Evolutionary conservation across 768 basidiomycete genomes (phyloP).

Genomic region (Naganishia vaughanmartiniae): DNA sequence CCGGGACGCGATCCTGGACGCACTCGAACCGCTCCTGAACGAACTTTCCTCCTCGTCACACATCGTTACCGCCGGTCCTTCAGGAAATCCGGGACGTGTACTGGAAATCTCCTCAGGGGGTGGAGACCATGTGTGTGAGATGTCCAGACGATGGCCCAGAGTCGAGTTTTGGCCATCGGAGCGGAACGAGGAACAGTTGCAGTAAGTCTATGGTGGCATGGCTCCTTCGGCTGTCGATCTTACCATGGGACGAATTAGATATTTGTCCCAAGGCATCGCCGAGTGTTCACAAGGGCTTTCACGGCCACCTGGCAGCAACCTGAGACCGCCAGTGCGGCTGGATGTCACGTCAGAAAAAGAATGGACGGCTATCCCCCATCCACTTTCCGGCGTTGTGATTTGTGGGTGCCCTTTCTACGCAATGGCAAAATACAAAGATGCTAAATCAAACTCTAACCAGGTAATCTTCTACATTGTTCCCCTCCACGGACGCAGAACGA

Average conservation of each 20-base stretch:
- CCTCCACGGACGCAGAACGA: slow-evolving; percentile 5
- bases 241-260: not conserved
- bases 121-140: slow-evolving; percentile 24
- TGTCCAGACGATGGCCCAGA: not conserved
- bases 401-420: not conserved
- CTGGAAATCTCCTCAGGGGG: slow-evolving; percentile 27
- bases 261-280: not conserved
- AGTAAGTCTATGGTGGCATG: not conserved
- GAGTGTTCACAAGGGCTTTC: not conserved
- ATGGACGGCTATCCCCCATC: not conserved
- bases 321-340: not conserved
- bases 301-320: not conserved
- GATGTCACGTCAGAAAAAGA: not conserved
- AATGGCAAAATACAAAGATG: not conserved
- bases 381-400: slow-evolving; percentile 21
- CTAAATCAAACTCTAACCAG: not conserved
- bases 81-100: not conserved
- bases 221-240: not conserved
- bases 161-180: slow-evolving; percentile 26
- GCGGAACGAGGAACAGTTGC: slow-evolving; percentile 16
- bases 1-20: slow-evolving; percentile 10
- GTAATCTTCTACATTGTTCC: slow-evolving; percentile 29
- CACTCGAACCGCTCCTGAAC: slow-evolving; percentile 14
- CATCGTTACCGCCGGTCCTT: not conserved
- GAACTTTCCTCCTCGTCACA: not conserved